These are phyloP conservation scores for Phaeosphaeria sp. DNA, from an alignment of 2,329 filamentous ascomycete genomes.

Conservation along the genomic window DNA sequence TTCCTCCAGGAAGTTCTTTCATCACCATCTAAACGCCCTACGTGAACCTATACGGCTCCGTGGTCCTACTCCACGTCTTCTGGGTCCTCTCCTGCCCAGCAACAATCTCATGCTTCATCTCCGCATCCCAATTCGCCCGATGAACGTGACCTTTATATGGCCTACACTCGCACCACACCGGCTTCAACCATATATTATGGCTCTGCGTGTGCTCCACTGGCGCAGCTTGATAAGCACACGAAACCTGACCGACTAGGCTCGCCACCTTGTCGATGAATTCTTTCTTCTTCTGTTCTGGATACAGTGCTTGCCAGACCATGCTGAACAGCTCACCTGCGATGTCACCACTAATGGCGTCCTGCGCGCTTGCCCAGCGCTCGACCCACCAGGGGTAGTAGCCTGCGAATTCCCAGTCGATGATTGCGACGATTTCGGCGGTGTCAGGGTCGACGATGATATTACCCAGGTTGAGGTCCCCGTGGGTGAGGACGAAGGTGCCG, in stretches of 20 bases:
- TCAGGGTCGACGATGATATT: constrained; percentile 17
- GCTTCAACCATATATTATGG: constrained; percentile 2
- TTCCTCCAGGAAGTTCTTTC: too few relatives aligned
- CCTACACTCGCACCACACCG: constrained; percentile 11
- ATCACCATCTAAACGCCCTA: too few relatives aligned
- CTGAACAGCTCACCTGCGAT: background rate
- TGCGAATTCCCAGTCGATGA: constrained; percentile 23
- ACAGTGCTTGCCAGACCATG: constrained; percentile 5
- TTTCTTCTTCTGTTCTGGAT: background rate
- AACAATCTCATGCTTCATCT: background rate
- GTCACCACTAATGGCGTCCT: too few relatives aligned
- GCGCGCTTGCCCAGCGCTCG: constrained; percentile 1
- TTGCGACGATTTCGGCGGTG: constrained; percentile 12
- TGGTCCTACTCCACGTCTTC: too few relatives aligned
- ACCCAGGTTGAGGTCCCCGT: constrained; percentile 13
- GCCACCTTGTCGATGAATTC: background rate
- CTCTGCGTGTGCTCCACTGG: background rate
- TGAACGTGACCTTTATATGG: background rate
- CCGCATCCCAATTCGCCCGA: background rate
- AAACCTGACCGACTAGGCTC: background rate
- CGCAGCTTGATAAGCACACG: background rate
- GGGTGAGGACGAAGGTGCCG: constrained; percentile 15
- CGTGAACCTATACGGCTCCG: too few relatives aligned
- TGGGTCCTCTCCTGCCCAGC: background rate
- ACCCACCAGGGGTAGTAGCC: constrained; percentile 17